Base-by-base conservation (phyloP, 2,329 filamentous ascomycete genomes). In the Xylariaceae sp. region DNA sequence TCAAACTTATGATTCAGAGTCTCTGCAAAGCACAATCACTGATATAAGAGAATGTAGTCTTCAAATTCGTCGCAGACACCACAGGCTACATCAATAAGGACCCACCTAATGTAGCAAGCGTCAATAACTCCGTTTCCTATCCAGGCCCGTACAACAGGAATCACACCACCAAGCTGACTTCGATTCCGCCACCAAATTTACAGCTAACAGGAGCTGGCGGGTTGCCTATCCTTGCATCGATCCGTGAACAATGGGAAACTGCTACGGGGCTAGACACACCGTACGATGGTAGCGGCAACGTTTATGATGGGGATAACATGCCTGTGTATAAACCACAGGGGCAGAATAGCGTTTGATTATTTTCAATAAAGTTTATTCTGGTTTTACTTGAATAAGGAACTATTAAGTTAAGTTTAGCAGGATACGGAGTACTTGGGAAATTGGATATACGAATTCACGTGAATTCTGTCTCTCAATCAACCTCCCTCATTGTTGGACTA, bases 51-150 rank as follows among this genome's bases (percentile, higher is more conserved):
- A 14, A 7, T 16, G 12, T 16, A 37, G 81, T 90, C 7, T 87
- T 85, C 68, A 66, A 80, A 20, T 61, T 83, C 21, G 83, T 89
- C 3, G 86, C 83, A 9, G 71, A 80, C 12, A 74, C 78, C 70
- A 89, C 86, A 0, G 82, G 83, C 49, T 86, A 88, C 68, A 60
- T 64, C 6, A 73, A 73, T 53, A 67, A 66, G 40, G 73, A 76
- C 19, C 75, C 75, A 10, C 67, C 69, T 2, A 73, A 75, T 47
- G 56, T 67, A 9, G 64, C 60, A 9, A 63, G 59, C 1, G 69
- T 75, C 2, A 69, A 77, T 63, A 75, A 75, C 53, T 75, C 73
- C 23, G 60, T 76, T 1, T 79, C 76, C 0, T 81, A 80, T 52
- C 67, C 71, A 0, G 78, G 78, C 0, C 67, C 71, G 1, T 61